Evolutionary conservation across 2,329 filamentous ascomycete species (phyloP), one percentile per base, ranked within the genome.

Genomic region (Botrytis porri): DNA sequence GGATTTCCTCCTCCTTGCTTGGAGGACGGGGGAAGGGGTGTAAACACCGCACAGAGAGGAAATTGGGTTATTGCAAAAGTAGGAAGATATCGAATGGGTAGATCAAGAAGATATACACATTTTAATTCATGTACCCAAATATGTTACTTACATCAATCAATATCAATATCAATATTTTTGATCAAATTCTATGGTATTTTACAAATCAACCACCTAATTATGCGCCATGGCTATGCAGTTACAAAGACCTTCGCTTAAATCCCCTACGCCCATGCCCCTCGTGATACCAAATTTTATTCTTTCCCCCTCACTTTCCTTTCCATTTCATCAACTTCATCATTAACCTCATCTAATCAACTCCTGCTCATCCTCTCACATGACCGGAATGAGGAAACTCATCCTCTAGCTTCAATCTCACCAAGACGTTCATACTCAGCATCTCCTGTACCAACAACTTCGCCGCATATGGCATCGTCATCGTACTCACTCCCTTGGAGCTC

Each of bases 361-460:
- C 7, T 29, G 22, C 3, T 70, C 32, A 72, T 48, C 70, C 70
- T 43, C 70, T 43, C 14, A 72, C 63, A 59, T 71, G 62, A 16
- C 70, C 70, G 7, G 70, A 65, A 74, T 81, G 79, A 18, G 94
- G 94, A 82, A 99, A 99, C 83, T 98, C 94, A 81, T 99, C 96
- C 79, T 94, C 94, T 77, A 99, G 84, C 85, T 95, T 93, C 83
- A 99, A 85, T 73, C 93, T 88, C 74, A 97, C 95, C 75, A 95
- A 93, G n/a, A 99, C 94, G 82, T 99, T 99, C 96, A 99, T 99
- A 82, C 94, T 97, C 80, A 97, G 91, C 79, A 99, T 83, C 84
- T 99, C 96, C 85, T 99, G 96, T 66, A 98, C 93, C 72, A 99
- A 85, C 80, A 99, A 84, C 87, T 99, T 98, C 0, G 96, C 96